These are phyloP conservation scores for Euphrasia confusa DNA, from an alignment of 257 asterid genomes.

Conservation along the genomic window DNA sequence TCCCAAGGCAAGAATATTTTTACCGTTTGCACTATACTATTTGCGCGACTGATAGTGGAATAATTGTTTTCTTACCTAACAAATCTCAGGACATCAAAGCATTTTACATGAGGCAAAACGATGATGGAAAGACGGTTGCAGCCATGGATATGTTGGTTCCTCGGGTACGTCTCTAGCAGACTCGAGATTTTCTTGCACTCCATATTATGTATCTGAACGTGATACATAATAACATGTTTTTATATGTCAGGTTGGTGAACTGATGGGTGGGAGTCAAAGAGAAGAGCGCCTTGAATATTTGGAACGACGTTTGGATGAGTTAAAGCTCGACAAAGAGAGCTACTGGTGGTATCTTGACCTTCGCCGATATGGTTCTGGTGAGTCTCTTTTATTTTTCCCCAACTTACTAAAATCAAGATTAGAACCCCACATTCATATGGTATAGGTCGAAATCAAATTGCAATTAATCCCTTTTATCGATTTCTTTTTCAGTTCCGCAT, in stretches of 20 bases:
- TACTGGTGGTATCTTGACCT: slow-evolving; percentile 99
- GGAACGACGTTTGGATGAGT: slow-evolving; percentile 73
- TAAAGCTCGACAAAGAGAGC: slow-evolving; percentile 91
- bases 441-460: neutral
- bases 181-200: neutral
- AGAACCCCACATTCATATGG: neutral
- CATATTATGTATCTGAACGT: too few species aligned
- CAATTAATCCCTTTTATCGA: neutral
- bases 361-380: slow-evolving; percentile 96
- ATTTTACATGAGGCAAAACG: slow-evolving; percentile 93
- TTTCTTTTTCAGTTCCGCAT: slow-evolving; percentile 64
- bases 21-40: slow-evolving; percentile 7
- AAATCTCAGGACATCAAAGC: slow-evolving; percentile 79
- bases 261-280: slow-evolving; percentile 98
- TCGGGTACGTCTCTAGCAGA: slow-evolving; percentile 50
- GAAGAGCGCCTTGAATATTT: slow-evolving; percentile 86
- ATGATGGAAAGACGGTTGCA: slow-evolving; percentile 96
- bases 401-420: neutral
- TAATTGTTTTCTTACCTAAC: slow-evolving; percentile 13
- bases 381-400: slow-evolving; percentile 12
- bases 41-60: slow-evolving; percentile 22
- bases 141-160: slow-evolving; percentile 99
- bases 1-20: slow-evolving; percentile 61
- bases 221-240: slow-evolving; percentile 7
- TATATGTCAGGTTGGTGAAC: slow-evolving; percentile 70